Evolutionary conservation across 257 asterid genomes (phyloP).

Genomic region (Fraxinus pennsylvanica): DNA sequence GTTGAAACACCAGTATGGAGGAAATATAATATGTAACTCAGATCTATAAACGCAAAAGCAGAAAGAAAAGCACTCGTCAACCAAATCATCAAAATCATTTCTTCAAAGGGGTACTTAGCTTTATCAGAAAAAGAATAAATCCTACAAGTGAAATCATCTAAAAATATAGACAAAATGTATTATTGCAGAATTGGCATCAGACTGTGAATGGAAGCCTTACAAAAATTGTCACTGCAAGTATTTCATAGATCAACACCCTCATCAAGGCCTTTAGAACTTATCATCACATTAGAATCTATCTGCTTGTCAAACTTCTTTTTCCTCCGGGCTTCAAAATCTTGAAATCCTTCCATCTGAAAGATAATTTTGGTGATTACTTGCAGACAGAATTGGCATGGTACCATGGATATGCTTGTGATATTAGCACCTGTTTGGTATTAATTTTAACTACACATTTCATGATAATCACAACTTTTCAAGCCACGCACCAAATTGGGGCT

Average conservation of each 20-base stretch:
- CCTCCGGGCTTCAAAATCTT: slow-evolving; percentile 84
- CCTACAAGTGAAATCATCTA: too few relatives aligned
- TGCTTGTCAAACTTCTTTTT: slow-evolving; percentile 88
- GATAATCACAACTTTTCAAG: too few relatives aligned
- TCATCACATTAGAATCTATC: slow-evolving; percentile 90
- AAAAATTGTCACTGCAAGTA: slow-evolving; percentile 25
- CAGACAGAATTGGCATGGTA: slow-evolving; percentile 12
- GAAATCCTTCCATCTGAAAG: slow-evolving; percentile 82
- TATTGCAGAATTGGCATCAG: not conserved
- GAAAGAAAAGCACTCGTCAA: too few relatives aligned
- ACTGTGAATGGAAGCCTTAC: slow-evolving; percentile 28
- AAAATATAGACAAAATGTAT: not conserved
- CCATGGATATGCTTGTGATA: not conserved
- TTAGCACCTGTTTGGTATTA: not conserved
- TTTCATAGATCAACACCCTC: slow-evolving; percentile 87
- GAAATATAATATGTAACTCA: too few relatives aligned
- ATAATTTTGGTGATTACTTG: not conserved
- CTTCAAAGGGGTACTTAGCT: not conserved
- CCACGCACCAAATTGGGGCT: too few relatives aligned
- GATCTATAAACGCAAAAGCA: too few relatives aligned
- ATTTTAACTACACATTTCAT: too few relatives aligned
- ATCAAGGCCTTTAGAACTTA: slow-evolving; percentile 88
- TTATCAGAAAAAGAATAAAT: not conserved
- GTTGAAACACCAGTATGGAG: too few relatives aligned
- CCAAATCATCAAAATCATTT: too few relatives aligned